Conservation (phyloP, 208 protist species). For the Leptomonas pyrrhocoris region DNA sequence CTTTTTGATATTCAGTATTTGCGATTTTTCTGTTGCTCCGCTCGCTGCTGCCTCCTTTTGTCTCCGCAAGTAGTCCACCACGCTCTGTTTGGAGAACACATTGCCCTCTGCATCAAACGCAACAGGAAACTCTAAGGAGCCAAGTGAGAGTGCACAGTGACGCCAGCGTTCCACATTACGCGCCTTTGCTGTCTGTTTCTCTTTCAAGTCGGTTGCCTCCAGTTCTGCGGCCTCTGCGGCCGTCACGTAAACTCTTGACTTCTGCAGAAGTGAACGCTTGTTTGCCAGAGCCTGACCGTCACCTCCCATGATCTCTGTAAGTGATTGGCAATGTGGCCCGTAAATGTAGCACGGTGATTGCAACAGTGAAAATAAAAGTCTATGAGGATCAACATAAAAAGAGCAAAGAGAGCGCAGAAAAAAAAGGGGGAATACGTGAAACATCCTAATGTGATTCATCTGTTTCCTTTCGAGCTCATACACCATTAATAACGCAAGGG, state of each 20-base stretch:
- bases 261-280: constrained; percentile 67
- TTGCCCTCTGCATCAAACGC: constrained; percentile 71
- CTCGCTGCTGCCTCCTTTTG: constrained; percentile 17
- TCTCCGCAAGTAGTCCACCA: constrained; percentile 58
- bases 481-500: no score
- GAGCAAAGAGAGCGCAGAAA: no score
- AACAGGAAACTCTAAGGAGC: constrained; percentile 55
- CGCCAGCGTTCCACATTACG: constrained; percentile 44
- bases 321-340: not conserved
- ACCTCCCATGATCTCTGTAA: constrained; percentile 58
- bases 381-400: not conserved
- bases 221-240: constrained; percentile 28
- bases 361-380: not conserved
- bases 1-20: constrained; percentile 28
- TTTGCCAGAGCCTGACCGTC: constrained; percentile 85
- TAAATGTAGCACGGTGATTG: not conserved
- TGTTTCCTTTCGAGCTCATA: no score
- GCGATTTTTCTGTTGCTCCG: not conserved
- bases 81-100: constrained; percentile 66
- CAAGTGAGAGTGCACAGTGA: constrained; percentile 64
- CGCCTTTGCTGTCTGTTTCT: constrained; percentile 31
- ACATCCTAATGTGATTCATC: no score
- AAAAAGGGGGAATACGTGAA: no score
- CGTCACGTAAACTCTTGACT: constrained; percentile 52
- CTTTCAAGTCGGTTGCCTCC: constrained; percentile 10